phyloP scores from a whole-genome alignment of 2,329 filamentous ascomycete species.

The Beauveria varroae region DNA sequence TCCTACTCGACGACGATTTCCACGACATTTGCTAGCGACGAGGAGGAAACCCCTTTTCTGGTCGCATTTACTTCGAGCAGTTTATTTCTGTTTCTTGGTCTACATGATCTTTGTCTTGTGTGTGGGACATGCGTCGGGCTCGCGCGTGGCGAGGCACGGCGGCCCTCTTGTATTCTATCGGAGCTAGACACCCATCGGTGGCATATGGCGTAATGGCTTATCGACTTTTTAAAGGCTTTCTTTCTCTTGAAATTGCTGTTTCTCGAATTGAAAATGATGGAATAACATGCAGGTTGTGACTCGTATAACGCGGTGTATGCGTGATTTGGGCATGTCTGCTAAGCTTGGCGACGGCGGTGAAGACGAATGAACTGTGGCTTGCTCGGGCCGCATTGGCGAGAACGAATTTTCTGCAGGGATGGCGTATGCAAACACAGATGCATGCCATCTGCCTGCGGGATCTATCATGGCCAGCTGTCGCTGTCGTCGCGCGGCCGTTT shows the following conservation, averaged over 20 bases:
- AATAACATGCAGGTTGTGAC: too few species aligned
- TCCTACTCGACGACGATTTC: slow-evolving; percentile 2
- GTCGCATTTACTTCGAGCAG: background rate
- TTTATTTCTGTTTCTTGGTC: slow-evolving; percentile 4
- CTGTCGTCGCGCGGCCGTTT: background rate
- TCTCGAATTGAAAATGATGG: background rate
- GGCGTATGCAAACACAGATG: background rate
- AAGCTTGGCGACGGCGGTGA: too few species aligned
- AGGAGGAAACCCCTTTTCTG: background rate
- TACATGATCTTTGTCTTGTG: background rate
- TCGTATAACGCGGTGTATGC: too few species aligned
- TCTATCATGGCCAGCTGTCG: background rate
- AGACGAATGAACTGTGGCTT: too few species aligned
- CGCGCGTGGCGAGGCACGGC: background rate
- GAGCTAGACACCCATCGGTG: slow-evolving; percentile 7
- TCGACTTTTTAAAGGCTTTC: too few species aligned
- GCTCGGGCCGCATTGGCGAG: too few species aligned
- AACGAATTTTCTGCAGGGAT: too few species aligned
- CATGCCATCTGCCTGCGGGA: too few species aligned
- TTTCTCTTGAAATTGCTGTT: too few species aligned
- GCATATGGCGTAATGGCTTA: background rate
- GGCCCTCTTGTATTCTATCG: slow-evolving; percentile 6
- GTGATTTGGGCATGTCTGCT: too few species aligned
- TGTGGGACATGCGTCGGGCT: background rate
- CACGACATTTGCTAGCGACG: slow-evolving; percentile 8